phyloP scores from a whole-genome alignment of 352 stramenopile genomes.

The Globisporangium okanoganense region DNA sequence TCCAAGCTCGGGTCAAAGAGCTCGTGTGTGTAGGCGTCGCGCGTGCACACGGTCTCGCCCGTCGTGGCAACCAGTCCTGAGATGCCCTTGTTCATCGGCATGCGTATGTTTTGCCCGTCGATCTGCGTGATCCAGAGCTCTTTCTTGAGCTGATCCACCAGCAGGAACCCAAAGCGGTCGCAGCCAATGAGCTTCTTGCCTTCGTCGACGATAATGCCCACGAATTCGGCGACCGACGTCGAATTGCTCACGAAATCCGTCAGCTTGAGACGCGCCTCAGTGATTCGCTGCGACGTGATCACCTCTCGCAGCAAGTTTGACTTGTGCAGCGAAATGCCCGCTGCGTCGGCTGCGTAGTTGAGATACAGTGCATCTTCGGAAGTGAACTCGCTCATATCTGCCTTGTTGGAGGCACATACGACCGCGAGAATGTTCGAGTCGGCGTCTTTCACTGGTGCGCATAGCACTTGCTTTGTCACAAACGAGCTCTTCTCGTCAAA shows the following conservation, averaged over 20 bases:
- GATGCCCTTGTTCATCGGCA: constrained; percentile 63
- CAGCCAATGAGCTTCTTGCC: constrained; percentile 54
- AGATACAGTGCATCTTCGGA: constrained; percentile 32
- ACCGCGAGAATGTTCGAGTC: constrained; percentile 30
- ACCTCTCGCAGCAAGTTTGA: constrained; percentile 34
- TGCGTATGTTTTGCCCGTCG: constrained; percentile 46
- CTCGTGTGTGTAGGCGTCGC: constrained; percentile 54
- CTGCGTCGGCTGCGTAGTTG: constrained; percentile 32
- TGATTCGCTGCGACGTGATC: constrained; percentile 25
- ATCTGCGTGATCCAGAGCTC: constrained; percentile 67
- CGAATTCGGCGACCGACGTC: constrained; percentile 48
- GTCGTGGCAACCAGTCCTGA: constrained; percentile 49
- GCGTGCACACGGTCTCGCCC: constrained; percentile 41
- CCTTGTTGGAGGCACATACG: constrained; percentile 33
- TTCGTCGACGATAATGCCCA: constrained; percentile 51
- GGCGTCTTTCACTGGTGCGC: constrained; percentile 32
- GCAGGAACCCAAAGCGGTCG: constrained; percentile 57
- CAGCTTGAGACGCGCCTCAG: constrained; percentile 19
- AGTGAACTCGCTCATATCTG: constrained; percentile 26
- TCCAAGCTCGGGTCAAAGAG: constrained; percentile 65
- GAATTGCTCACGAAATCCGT: constrained; percentile 40
- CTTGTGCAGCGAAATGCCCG: constrained; percentile 37
- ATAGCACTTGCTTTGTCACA: constrained; percentile 24
- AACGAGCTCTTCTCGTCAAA: constrained; percentile 28
- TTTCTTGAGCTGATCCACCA: constrained; percentile 66